phyloP scores from a whole-genome alignment of 1,284 basidiomycete species.

The Ganoderma leucocontextum region DNA sequence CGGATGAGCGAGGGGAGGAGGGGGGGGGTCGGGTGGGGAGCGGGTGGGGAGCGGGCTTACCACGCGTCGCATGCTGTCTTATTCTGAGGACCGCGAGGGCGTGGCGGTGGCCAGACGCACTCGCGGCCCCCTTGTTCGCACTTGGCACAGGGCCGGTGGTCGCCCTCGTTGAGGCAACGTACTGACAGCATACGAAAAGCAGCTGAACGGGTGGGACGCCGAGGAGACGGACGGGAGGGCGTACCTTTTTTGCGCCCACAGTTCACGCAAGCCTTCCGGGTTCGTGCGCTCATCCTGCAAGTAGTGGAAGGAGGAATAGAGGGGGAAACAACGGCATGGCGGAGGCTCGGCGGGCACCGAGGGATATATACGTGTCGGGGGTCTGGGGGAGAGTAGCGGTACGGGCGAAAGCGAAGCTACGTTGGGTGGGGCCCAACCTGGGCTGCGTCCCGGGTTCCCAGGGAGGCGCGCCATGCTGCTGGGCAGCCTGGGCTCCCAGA shows the following conservation, averaged over 20 bases:
- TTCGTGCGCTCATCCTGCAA: not conserved
- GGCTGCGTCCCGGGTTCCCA: not conserved
- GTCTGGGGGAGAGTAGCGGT: not conserved
- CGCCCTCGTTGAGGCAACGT: not conserved
- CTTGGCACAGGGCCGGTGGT: not conserved
- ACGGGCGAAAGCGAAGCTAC: not conserved
- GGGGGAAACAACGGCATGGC: not conserved
- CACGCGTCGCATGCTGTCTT: not conserved
- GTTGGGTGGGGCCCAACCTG: not conserved
- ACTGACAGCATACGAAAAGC: not conserved
- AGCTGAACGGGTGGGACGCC: not conserved
- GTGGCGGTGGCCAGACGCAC: not conserved
- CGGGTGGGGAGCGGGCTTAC: not conserved
- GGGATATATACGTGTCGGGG: not conserved
- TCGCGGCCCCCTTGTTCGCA: not conserved
- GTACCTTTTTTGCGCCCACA: constrained; percentile 3
- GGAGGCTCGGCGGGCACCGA: not conserved
- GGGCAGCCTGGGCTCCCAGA: not conserved
- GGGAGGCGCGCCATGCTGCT: not conserved
- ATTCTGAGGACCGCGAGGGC: not conserved
- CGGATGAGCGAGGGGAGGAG: not conserved
- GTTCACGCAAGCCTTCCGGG: not conserved
- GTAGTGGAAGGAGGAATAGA: not conserved
- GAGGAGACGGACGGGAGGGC: not conserved
- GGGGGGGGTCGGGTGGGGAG: not conserved